Base-by-base conservation (phyloP, 2,329 filamentous ascomycete genomes). In the Botrytis fabae region DNA sequence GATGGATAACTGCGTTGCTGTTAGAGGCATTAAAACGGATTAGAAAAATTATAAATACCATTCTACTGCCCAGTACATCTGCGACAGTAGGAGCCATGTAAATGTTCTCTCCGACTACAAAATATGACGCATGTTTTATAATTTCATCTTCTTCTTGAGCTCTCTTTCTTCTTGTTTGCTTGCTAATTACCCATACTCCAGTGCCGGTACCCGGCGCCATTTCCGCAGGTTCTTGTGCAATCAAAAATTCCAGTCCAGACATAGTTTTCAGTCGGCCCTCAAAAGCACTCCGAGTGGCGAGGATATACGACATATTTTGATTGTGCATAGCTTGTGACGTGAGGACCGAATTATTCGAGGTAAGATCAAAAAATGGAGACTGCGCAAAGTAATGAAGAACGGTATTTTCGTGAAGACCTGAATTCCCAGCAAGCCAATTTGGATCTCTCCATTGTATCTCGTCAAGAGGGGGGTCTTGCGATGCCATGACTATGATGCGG, bases 151-250 rank as follows among this genome's bases (percentile, higher is more conserved):
- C 89, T 40, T 89, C 86, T 22, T 85, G 83, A 8, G 84, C 84
- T 22, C 85, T 83, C 82, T 90, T 90, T 74, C 87, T 85, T 68
- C 90, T 84, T 40, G 86, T 89, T 82, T 92, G 90, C 83, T 92
- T 92, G 78, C 89, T 86, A 77, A 92, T 91, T 42, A 91, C 88
- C 90, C 90, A 92, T 14, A 92, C 89, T 42, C 89, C 90, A 0
- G 89, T 91, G 35, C 86, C 86, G 54, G 82, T 84, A n/a, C 88
- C 88, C 0, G 88, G 88, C 0, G 85, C 87, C 78, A 86, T 89
- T 80, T 91, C 89, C 42, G 88, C 88, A 1, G 89, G 89, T 76
- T 90, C 88, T 78, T 91, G 87, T 54, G 88, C 88, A 70, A 92
- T 89, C 69, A 91, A 85, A 79, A 89, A 92, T 82, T 92, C 90